Evolutionary conservation across 2,329 filamentous ascomycete species (phyloP), one percentile per base, ranked within the genome.

Genomic region (Nothopassalora personata): DNA sequence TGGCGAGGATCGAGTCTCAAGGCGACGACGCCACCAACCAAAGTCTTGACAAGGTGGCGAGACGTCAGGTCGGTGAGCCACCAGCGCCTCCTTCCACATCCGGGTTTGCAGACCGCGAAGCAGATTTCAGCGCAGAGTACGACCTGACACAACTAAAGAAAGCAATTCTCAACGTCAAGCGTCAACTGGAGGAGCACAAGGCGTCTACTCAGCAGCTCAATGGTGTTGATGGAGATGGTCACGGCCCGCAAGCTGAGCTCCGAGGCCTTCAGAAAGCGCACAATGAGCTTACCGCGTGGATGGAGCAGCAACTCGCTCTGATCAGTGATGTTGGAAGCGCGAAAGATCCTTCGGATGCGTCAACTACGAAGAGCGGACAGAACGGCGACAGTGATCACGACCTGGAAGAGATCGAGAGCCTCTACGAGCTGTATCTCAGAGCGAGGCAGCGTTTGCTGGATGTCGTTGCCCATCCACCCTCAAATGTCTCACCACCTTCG

Each of bases 201-300:
- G 36, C 50, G 15, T 30, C 48, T 11, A 50, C 56, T 31, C 45
- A 45, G 13, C 50, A 53, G 27, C 54, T 47, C 11, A 53, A 51
- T 19, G 56, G 55, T 8, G 28, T 55, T 18, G 30, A 54, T 27
- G 30, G 59, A 3, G 47, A 48, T n/a, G 30, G 55, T 1, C 10
- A 57, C 10, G 52, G 61, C 30, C 54, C 60, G 1, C 51, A 61
- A 18, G 61, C 60, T 5, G 68, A 71, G 28, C 51, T 69, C 11
- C 53, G 62, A 28, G 69, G 66, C 1, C 54, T 72, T 13, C 68
- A 72, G 57, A 64, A 64, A 47, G 65, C 70, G 1, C 64, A 70
- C 27, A 67, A 67, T n/a, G 67, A 67, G 53, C 65, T 72, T 36
- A 72, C 70, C 2, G 57, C 56, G 13, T 72, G 70, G 70, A 72